phyloP scores from a whole-genome alignment of 1,284 basidiomycete species.

The Phylloboletellus chloephorus region DNA sequence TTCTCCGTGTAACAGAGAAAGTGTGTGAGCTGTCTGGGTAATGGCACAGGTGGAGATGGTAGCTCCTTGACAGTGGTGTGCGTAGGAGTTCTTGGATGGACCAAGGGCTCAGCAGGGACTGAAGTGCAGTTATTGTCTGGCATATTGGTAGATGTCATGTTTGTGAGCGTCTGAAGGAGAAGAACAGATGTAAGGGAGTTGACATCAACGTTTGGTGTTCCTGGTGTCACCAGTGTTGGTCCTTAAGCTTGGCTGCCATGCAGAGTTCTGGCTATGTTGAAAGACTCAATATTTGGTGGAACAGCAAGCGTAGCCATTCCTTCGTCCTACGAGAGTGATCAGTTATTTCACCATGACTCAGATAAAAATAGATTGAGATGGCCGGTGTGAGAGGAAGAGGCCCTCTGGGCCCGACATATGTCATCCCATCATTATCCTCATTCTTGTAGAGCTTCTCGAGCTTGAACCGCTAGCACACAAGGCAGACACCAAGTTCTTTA shows the following conservation, averaged over 20 bases:
- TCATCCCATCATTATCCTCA: background rate
- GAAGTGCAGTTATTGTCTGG: too few relatives aligned
- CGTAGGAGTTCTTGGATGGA: too few relatives aligned
- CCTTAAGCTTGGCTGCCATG: background rate
- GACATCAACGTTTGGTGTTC: background rate
- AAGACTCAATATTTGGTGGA: slow-evolving; percentile 1
- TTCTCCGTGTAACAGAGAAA: slow-evolving; percentile 14
- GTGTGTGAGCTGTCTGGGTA: slow-evolving; percentile 6
- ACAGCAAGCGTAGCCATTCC: background rate
- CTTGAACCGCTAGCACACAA: slow-evolving; percentile 1
- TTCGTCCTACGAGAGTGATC: slow-evolving; percentile 2
- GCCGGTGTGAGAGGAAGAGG: background rate
- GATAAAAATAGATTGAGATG: slow-evolving; percentile 1
- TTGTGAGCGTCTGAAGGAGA: slow-evolving; percentile 4
- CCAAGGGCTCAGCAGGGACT: too few relatives aligned
- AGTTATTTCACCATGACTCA: background rate
- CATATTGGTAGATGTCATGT: background rate
- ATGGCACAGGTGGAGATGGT: background rate
- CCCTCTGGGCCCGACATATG: slow-evolving; percentile 1
- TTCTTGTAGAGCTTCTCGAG: slow-evolving; percentile 5
- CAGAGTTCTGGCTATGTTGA: too few relatives aligned
- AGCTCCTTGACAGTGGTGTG: too few relatives aligned
- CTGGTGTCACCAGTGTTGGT: background rate
- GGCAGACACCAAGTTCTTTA: background rate
- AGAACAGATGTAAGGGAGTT: slow-evolving; percentile 2